These are phyloP conservation scores for Aspergillus sclerotioniger DNA, from an alignment of 495 filamentous ascomycete species.

Conservation along the genomic window DNA sequence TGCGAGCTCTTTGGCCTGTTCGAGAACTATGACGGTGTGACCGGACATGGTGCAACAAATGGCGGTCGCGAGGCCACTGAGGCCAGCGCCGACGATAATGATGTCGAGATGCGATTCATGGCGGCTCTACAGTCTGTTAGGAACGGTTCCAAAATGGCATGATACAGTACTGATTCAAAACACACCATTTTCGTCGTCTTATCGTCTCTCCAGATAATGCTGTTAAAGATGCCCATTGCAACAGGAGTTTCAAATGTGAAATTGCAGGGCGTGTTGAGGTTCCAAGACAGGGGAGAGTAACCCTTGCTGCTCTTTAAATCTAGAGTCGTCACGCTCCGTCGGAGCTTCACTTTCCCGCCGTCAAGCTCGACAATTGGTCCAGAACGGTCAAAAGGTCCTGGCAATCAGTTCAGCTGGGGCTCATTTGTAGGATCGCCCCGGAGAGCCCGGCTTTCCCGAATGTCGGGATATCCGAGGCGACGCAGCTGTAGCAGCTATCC, in stretches of 20 bases:
- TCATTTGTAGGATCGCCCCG: not conserved
- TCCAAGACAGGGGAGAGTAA: not conserved
- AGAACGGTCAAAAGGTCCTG: not conserved
- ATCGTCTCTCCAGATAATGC: slow-evolving; percentile 14
- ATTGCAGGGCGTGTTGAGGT: not conserved
- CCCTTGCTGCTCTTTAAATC: too few relatives aligned
- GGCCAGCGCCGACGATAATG: slow-evolving; percentile 39
- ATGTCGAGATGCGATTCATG: slow-evolving; percentile 29
- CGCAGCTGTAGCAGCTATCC: not conserved
- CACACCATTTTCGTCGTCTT: not conserved
- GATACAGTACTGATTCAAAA: not conserved
- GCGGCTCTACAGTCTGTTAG: slow-evolving; percentile 15
- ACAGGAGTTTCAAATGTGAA: not conserved
- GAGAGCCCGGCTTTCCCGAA: not conserved
- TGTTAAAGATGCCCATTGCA: slow-evolving; percentile 4
- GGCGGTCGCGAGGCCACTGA: slow-evolving; percentile 65
- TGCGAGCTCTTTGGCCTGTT: slow-evolving; percentile 58
- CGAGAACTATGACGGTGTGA: slow-evolving; percentile 61
- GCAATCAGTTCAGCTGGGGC: not conserved
- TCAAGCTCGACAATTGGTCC: not conserved
- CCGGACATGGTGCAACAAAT: slow-evolving; percentile 59
- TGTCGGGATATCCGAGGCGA: not conserved
- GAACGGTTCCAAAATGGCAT: not conserved
- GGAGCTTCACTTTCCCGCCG: not conserved
- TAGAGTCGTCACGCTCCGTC: too few relatives aligned